Percentiles rank a stretch among this genome's conserved stretches.
Conservation (phyloP, 1,139 yeast species). For the Suhomyces bokatorum region DNA sequence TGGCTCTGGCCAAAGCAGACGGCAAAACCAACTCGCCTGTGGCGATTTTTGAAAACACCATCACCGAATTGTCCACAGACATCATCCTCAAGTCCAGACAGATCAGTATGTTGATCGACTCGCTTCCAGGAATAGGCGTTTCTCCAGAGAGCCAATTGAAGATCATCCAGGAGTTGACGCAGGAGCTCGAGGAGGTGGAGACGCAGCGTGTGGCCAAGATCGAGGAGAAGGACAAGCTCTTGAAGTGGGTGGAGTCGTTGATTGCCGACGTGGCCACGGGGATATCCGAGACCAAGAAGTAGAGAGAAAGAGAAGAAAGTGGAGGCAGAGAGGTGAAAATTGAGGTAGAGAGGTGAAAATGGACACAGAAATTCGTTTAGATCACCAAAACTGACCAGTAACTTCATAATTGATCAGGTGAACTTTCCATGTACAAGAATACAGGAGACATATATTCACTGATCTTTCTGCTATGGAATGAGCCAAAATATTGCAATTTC, state of each 20-base stretch:
- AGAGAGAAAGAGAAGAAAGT: background rate
- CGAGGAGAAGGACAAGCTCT: constrained; percentile 62
- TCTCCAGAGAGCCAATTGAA: constrained; percentile 72
- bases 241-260: constrained; percentile 66
- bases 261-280: constrained; percentile 64
- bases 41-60: constrained; percentile 48
- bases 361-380: too few relatives aligned
- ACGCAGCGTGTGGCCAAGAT: constrained; percentile 57
- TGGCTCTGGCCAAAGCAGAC: constrained; percentile 10
- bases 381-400: too few relatives aligned
- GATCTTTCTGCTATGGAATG: too few relatives aligned
- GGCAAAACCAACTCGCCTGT: constrained; percentile 17
- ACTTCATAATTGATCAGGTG: too few relatives aligned
- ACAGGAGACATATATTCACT: too few relatives aligned
- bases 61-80: constrained; percentile 78
- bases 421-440: too few relatives aligned
- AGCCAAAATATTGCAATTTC: too few relatives aligned
- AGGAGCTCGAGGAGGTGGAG: constrained; percentile 64
- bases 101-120: constrained; percentile 79
- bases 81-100: constrained; percentile 84
- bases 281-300: constrained; percentile 39
- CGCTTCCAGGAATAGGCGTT: constrained; percentile 91
- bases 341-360: too few relatives aligned
- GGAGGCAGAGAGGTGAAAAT: background rate
- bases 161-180: constrained; percentile 62